Percentiles rank a stretch among this genome's conserved stretches.
phyloP scores from a whole-genome alignment of 176 grass and related monocot genomes.

The Bonia amplexicaulis region DNA sequence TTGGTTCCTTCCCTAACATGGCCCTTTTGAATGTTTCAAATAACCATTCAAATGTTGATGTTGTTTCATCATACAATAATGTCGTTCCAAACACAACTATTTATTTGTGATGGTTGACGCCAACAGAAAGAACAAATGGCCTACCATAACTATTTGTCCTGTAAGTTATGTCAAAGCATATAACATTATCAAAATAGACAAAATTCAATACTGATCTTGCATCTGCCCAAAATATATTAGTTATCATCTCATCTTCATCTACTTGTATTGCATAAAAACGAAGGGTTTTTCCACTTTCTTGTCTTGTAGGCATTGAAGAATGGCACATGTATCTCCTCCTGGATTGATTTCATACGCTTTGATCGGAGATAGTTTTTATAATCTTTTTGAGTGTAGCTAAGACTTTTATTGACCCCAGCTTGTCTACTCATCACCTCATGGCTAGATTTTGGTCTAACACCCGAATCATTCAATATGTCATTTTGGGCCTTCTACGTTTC shows the following conservation, averaged over 20 bases:
- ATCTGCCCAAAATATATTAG: background rate
- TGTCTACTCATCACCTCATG: background rate
- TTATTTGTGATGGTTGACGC: constrained; percentile 1
- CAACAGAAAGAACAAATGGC: constrained; percentile 27
- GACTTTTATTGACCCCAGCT: background rate
- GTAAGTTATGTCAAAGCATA: constrained; percentile 47
- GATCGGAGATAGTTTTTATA: background rate
- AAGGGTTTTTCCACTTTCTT: background rate
- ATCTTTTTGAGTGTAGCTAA: background rate
- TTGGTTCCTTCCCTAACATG: background rate
- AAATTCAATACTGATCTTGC: constrained; percentile 26
- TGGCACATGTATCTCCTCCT: background rate
- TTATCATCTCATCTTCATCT: no score
- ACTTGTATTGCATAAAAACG: no score
- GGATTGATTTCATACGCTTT: background rate
- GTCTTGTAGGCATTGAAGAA: background rate
- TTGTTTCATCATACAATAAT: background rate
- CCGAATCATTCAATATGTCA: background rate
- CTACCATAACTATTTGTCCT: constrained; percentile 30
- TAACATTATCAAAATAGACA: constrained; percentile 42
- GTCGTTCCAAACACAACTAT: background rate
- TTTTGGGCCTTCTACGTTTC: background rate
- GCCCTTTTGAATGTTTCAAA: background rate
- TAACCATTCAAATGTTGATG: background rate
- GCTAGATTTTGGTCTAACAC: background rate